Base-by-base conservation (phyloP, 345 rosid genomes). In the Eucalyptus cloeziana region DNA sequence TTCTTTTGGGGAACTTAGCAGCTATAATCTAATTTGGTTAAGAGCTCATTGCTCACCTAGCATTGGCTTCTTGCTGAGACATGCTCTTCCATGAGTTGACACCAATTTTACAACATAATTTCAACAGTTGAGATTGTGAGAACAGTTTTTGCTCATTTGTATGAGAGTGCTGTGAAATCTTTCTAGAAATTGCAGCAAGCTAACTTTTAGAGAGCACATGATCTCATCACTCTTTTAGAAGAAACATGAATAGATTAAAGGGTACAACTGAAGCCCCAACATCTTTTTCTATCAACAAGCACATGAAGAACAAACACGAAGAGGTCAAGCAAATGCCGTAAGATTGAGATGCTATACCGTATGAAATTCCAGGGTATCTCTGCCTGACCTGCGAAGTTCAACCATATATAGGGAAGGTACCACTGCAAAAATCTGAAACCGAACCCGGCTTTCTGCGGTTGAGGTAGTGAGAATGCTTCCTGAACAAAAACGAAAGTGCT, bases 341-440 rank as follows among this genome's bases (percentile, higher is more conserved):
- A 37, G 81, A 71, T 71, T 37, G 43, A 86, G 22, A 85, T 17
- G 12, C 19, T 85, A 87, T 92, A 97, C 98, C 97, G 92, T 94
- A 93, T 94, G 97, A 92, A 96, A 98, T 91, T 98, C 99, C 90
- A 96, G 94, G 64, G 99, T 95, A 91, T 97, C 99, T 89, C 98
- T 95, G 47, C 94, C 96, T 67, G 98, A 93, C 91, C 95, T 98
- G 45, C 96, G 93, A 93, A 96, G 92, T 93, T 98, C 98, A 85
- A 96, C 99, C 99, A 93, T 94, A 80, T 91, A 94, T 87, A 97
- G 98, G 8, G 98, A 97, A 89, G 99, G 97, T 79, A 97, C 99
- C 88, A 97, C 99, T 93, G 95, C 95, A 90, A 94, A 94, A 88
- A 97, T 95, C 98, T 95, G 95, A 88, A 80, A 85, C 51, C 22